Evolutionary conservation across 2,329 filamentous ascomycete species (phyloP).

Genomic region (Lecanosticta acicola): DNA sequence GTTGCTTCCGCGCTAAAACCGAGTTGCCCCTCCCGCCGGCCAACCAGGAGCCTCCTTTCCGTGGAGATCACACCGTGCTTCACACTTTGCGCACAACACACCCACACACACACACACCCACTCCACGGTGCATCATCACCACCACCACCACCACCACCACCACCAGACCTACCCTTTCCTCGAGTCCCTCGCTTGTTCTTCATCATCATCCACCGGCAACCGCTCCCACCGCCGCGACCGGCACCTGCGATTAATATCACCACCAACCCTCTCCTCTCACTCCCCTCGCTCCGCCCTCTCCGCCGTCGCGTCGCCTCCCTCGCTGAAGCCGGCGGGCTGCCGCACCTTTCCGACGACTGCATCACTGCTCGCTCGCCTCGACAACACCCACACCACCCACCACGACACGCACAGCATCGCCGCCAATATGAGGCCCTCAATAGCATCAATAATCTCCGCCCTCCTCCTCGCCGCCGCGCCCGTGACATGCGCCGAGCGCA

Average conservation of each 20-base stretch:
- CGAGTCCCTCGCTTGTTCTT: slow-evolving; percentile 1
- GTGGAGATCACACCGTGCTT: background rate
- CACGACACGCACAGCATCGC: slow-evolving; percentile 6
- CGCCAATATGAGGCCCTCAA: slow-evolving; percentile 25
- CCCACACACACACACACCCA: background rate
- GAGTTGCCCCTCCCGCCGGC: background rate
- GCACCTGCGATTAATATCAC: slow-evolving; percentile 1
- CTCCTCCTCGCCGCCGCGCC: slow-evolving; percentile 39
- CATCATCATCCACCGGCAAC: background rate
- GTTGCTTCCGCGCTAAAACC: background rate
- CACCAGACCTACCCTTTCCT: slow-evolving; percentile 1
- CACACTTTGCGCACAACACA: too few relatives aligned
- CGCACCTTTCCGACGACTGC: slow-evolving; percentile 3
- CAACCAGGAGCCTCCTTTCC: background rate
- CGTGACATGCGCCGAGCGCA: slow-evolving; percentile 52
- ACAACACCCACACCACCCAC: slow-evolving; percentile 7
- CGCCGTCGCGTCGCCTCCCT: slow-evolving; percentile 14
- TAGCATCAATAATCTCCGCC: slow-evolving; percentile 23
- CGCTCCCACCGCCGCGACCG: background rate
- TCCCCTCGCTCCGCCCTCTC: slow-evolving; percentile 3
- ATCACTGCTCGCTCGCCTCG: background rate
- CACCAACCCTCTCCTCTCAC: slow-evolving; percentile 1
- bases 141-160: background rate
- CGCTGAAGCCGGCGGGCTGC: slow-evolving; percentile 13
- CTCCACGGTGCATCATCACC: background rate